Conservation (phyloP, 805 yeast species). For the Maudiozyma bulderi region DNA sequence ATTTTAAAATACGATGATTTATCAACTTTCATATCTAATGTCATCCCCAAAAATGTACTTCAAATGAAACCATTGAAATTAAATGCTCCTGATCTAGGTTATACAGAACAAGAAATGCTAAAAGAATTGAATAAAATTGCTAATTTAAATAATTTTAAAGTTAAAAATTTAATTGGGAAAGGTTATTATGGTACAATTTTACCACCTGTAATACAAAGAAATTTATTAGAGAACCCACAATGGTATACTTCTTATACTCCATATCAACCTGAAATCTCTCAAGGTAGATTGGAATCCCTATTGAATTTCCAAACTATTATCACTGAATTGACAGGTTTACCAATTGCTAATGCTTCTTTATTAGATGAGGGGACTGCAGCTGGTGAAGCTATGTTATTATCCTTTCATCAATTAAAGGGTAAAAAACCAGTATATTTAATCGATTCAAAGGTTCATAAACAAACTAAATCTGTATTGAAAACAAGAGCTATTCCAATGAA, state of each 20-base stretch:
- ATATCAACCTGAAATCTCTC: constrained; percentile 95
- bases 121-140: constrained; percentile 62
- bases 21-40: constrained; percentile 57
- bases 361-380: constrained; percentile 97
- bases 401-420: constrained; percentile 56
- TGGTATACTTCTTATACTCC: constrained; percentile 99
- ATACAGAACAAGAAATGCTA: constrained; percentile 72
- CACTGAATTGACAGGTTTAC: constrained; percentile 82
- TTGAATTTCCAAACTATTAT: constrained; percentile 90
- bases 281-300: constrained; percentile 86
- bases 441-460: constrained; percentile 71
- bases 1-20: constrained; percentile 57
- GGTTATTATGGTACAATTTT: constrained; percentile 87
- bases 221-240: constrained; percentile 85
- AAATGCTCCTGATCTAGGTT: constrained; percentile 58
- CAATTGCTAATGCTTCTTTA: constrained; percentile 90
- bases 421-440: constrained; percentile 63
- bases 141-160: constrained; percentile 53
- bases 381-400: constrained; percentile 88
- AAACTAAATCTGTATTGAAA: constrained; percentile 68
- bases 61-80: constrained; percentile 57
- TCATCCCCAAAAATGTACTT: constrained; percentile 70
- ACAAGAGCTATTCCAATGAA: constrained; percentile 72
- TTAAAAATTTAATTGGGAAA: constrained; percentile 76
- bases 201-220: constrained; percentile 91